Evolutionary conservation across 257 asterid genomes (phyloP).

Genomic region (Hygrophila difformis): DNA sequence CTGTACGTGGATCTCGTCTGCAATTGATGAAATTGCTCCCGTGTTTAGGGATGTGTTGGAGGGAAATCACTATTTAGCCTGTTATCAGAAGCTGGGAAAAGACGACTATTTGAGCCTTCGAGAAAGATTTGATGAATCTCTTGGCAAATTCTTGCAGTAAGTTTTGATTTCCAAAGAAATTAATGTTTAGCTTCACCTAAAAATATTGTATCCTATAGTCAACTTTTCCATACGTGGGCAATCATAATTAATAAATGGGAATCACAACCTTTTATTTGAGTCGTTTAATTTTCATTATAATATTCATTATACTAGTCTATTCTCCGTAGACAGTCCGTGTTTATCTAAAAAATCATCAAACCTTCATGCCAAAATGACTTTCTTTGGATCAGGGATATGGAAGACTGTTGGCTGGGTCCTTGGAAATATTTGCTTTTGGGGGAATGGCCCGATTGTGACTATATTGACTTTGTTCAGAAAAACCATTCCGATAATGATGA

Average conservation of each 20-base stretch:
- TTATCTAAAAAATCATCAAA: no score
- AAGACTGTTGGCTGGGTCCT: constrained; percentile 81
- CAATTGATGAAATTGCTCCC: constrained; percentile 76
- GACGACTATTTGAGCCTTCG: constrained; percentile 77
- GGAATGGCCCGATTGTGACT: constrained; percentile 50
- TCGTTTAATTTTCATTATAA: no score
- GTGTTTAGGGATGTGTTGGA: constrained; percentile 59
- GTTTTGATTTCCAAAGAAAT: constrained; percentile 26
- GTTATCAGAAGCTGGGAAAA: constrained; percentile 40
- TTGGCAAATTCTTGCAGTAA: constrained; percentile 64
- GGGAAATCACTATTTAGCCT: constrained; percentile 65
- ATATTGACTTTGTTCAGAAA: constrained; percentile 34
- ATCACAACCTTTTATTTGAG: no score
- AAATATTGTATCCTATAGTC: no score
- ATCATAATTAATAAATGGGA: no score
- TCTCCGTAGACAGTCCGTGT: constrained; percentile 1
- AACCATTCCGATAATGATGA: constrained; percentile 45
- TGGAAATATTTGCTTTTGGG: constrained; percentile 81
- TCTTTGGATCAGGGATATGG: constrained; percentile 58
- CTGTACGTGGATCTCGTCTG: constrained; percentile 80
- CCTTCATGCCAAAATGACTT: no score
- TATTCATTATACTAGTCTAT: no score
- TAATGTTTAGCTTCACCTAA: no score
- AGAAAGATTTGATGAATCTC: constrained; percentile 59
- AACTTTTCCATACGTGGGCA: no score